Evolutionary conservation across 2,329 filamentous ascomycete genomes (phyloP).

Genomic region (Aspergillus brunneoviolaceus): DNA sequence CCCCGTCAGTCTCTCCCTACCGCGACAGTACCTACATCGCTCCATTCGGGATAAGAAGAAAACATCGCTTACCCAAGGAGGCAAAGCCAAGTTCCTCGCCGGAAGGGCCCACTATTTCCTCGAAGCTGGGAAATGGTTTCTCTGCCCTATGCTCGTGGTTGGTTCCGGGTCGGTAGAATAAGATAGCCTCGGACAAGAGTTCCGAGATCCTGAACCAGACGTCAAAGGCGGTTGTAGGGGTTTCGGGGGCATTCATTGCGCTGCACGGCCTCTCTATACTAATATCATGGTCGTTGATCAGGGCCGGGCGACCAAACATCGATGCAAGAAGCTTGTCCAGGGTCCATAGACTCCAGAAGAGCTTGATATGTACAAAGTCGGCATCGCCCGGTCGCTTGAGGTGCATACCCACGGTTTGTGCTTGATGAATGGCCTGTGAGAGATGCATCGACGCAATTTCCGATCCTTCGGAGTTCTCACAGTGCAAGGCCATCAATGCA

Average conservation of each 20-base stretch:
- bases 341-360: constrained; percentile 45
- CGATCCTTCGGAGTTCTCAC: constrained; percentile 41
- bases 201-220: constrained; percentile 41
- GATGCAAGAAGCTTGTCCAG: constrained; percentile 44
- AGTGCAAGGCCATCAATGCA: constrained; percentile 43
- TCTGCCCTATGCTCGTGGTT: constrained; percentile 35
- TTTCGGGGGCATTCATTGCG: constrained; percentile 5
- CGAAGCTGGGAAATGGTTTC: constrained; percentile 38
- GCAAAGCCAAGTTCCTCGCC: constrained; percentile 26
- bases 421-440: constrained; percentile 43
- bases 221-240: constrained; percentile 29
- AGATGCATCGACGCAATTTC: constrained; percentile 42
- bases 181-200: constrained; percentile 39
- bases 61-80: constrained; percentile 26
- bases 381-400: constrained; percentile 36
- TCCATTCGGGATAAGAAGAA: too few species aligned
- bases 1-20: too few species aligned
- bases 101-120: constrained; percentile 32
- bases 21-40: too few species aligned
- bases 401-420: constrained; percentile 42
- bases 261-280: constrained; percentile 33
- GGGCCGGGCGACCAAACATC: constrained; percentile 40
- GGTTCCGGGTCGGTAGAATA: constrained; percentile 38
- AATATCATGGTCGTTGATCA: constrained; percentile 42
- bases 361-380: constrained; percentile 27